Evolutionary conservation across 148 eudicot species (phyloP).

Genomic region (Rheum nobile): DNA sequence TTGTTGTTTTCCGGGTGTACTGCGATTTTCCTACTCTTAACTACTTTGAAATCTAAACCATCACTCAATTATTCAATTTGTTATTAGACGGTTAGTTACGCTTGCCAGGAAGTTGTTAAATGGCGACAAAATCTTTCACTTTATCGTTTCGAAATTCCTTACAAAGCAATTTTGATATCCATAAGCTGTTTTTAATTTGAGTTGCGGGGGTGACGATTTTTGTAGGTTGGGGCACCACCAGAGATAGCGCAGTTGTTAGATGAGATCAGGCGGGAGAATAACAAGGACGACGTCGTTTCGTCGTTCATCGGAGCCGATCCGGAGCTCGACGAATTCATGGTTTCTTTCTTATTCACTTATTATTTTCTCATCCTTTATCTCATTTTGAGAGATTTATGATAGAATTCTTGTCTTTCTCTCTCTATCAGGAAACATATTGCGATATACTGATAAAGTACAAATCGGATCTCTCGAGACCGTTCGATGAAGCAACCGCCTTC

Average conservation of each 20-base stretch:
- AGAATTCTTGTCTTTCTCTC: not conserved
- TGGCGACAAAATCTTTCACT: not conserved
- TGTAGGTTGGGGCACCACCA: conserved; percentile 82
- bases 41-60: not conserved
- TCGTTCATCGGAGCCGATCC: conserved; percentile 67
- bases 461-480: conserved; percentile 78
- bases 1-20: not conserved
- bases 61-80: not conserved
- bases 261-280: conserved; percentile 59
- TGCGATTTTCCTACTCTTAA: not conserved
- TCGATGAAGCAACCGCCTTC: conserved; percentile 75
- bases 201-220: not conserved
- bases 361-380: not conserved
- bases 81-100: not conserved
- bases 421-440: conserved; percentile 56
- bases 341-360: not conserved
- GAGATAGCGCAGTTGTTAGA: conserved; percentile 58
- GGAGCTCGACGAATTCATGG: conserved; percentile 94
- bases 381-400: not conserved
- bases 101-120: not conserved
- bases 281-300: conserved; percentile 15
- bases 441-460: conserved; percentile 68
- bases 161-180: not conserved
- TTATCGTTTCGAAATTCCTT: not conserved
- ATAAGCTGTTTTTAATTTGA: not conserved